A percentile compares a stretch with the other conserved stretches of the same genome.
Conservation (phyloP, 192 early-diverging fungal species). For the Linnemannia zychae region DNA sequence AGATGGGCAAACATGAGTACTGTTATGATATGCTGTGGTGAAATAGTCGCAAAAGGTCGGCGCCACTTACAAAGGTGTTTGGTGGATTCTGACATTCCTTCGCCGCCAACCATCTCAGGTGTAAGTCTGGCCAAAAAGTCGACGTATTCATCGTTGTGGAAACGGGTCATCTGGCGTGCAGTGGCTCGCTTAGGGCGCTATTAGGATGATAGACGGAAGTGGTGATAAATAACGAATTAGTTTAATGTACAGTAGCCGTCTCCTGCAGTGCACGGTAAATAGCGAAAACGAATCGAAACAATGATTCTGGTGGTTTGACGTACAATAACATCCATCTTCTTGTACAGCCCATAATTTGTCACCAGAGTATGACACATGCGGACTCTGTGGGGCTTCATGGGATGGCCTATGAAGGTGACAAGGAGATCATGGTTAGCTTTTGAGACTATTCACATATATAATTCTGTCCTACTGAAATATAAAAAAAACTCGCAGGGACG, state of each 20-base stretch:
- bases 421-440: not conserved
- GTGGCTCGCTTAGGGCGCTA: conserved; percentile 79
- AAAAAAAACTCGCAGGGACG: not conserved
- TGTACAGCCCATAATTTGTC: conserved; percentile 92
- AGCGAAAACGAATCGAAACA: not conserved
- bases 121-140: conserved; percentile 86
- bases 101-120: conserved; percentile 78
- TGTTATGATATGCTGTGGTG: not conserved
- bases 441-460: not conserved
- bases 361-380: conserved; percentile 95
- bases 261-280: not conserved
- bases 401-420: conserved; percentile 72
- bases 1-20: not conserved
- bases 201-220: conserved; percentile 11
- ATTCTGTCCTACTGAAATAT: not conserved
- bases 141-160: conserved; percentile 95
- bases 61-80: conserved; percentile 64
- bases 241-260: not conserved
- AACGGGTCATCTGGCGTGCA: conserved; percentile 89
- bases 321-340: conserved; percentile 89
- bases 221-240: not conserved
- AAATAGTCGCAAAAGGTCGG: not conserved
- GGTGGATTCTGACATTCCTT: conserved; percentile 64
- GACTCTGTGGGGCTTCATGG: conserved; percentile 97
- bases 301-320: conserved; percentile 12